Evolutionary conservation across 805 yeast species (phyloP), one percentile per base, ranked within the genome.

Genomic region (Wickerhamomyces bovis): DNA sequence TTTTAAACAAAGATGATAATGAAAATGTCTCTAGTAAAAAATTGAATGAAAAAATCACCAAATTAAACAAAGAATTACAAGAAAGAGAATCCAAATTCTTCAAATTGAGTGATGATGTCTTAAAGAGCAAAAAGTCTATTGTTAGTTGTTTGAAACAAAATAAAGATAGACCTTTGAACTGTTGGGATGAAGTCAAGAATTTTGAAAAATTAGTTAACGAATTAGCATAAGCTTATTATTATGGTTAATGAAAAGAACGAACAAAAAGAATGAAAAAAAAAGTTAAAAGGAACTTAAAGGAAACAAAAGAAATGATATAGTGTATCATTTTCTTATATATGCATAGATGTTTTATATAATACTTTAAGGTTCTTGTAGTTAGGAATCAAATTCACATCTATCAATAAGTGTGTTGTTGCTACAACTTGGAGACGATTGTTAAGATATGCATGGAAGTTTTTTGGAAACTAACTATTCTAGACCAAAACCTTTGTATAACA

Each of bases 401-500:
- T n/a, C n/a, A n/a, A n/a, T n/a, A n/a, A n/a, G n/a, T n/a, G n/a
- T n/a, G n/a, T n/a, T n/a, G n/a, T n/a, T 23, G 25, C 25, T 23
- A 23, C 25, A 23, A 9, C 25, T 23, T 23, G 25, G 7, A n/a
- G 15, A 16, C 36, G 8, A 33, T 33, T 33, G 20, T 33, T 16
- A 12, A 33, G 7, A 33, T 11, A 33, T 33, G 36, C 36, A 9
- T 16, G 31, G 13, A 28, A 3, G 31, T 28, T 28, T 28, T 28
- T 28, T 28, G 6, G 13, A 25, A 31, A 33, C 8, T 33, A 30
- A 30, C 35, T 33, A 60, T 41, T 67, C 75, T 54, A 84, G 69
- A 18, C 92, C 95, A 53, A 84, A 78, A 7, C 89, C 95, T 62
- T 83, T 84, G 71, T 94, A 94, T 46, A 94, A 69, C 55, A 92